phyloP scores from a whole-genome alignment of 441 rosid genomes.

The Populus trichocarpa region DNA sequence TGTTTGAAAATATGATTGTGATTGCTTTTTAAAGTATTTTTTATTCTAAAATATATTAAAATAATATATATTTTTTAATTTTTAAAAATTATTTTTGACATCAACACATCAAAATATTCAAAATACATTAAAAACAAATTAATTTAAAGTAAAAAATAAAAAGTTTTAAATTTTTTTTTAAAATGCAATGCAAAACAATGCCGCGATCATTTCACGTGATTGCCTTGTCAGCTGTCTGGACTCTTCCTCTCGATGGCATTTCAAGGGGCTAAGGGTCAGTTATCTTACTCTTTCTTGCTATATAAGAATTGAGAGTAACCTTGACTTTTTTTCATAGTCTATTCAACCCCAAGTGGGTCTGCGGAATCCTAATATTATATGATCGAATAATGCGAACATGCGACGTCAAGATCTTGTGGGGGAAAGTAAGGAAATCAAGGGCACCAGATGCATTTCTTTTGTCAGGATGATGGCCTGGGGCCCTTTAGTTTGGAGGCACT shows the following conservation, averaged over 20 bases:
- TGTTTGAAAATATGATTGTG: too few relatives aligned
- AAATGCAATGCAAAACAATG: too few relatives aligned
- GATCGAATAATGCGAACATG: neutral
- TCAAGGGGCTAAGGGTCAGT: neutral
- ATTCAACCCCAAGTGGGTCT: neutral
- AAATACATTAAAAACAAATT: too few relatives aligned
- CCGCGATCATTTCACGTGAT: neutral
- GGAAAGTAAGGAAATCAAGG: neutral
- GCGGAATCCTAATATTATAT: neutral
- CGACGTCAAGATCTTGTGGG: neutral
- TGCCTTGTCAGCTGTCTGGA: neutral
- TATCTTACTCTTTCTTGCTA: neutral
- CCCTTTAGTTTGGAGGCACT: neutral
- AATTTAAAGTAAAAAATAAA: too few relatives aligned
- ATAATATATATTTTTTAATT: too few relatives aligned
- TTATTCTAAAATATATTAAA: too few relatives aligned
- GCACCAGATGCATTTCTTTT: neutral
- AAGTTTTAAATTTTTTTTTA: too few relatives aligned
- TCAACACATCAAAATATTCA: too few relatives aligned
- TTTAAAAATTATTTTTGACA: too few relatives aligned
- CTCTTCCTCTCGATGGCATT: neutral
- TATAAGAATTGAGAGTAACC: neutral
- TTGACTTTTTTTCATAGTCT: neutral
- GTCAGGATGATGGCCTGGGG: neutral
- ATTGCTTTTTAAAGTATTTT: too few relatives aligned